Conservation (phyloP, 2,329 filamentous ascomycete genomes). For the Myotisia sp. region DNA sequence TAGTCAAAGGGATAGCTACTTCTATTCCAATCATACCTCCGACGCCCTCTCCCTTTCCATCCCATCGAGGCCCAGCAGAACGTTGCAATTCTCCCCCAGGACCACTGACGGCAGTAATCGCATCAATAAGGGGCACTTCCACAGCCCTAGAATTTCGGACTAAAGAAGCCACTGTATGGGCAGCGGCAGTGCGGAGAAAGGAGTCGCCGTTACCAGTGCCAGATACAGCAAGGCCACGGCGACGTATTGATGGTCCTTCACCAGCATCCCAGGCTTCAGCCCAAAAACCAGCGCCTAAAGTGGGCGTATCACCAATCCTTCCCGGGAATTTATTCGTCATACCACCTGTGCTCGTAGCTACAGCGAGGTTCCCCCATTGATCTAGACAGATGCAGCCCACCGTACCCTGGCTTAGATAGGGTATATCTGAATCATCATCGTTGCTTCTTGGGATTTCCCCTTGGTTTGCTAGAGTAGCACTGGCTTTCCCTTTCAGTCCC, state of each 20-base stretch:
- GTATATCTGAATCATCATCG: conserved; percentile 44
- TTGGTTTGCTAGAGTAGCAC: conserved; percentile 15
- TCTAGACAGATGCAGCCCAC: conserved; percentile 73
- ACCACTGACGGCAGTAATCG: conserved; percentile 53
- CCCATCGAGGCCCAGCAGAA: conserved; percentile 62
- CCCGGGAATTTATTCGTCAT: conserved; percentile 81
- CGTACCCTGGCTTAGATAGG: conserved; percentile 62
- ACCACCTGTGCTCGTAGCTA: conserved; percentile 55
- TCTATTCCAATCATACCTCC: conserved; percentile 69
- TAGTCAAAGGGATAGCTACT: conserved; percentile 28
- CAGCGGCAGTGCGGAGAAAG: conserved; percentile 59
- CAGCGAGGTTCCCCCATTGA: conserved; percentile 56
- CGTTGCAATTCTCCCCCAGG: conserved; percentile 57
- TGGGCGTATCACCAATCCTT: conserved; percentile 73
- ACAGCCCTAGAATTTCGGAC: conserved; percentile 44
- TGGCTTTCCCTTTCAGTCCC: conserved; percentile 31
- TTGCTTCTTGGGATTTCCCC: conserved; percentile 19
- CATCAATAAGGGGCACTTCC: conserved; percentile 35
- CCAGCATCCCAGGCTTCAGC: conserved; percentile 63
- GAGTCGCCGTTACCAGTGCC: conserved; percentile 83
- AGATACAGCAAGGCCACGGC: conserved; percentile 46
- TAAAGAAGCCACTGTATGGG: conserved; percentile 58
- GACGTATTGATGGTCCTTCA: conserved; percentile 8
- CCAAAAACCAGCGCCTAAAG: conserved; percentile 76
- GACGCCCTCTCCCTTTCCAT: conserved; percentile 59